These are phyloP conservation scores for Fistulifera solaris DNA, from an alignment of 108 stramenopile species.

Conservation along the genomic window DNA sequence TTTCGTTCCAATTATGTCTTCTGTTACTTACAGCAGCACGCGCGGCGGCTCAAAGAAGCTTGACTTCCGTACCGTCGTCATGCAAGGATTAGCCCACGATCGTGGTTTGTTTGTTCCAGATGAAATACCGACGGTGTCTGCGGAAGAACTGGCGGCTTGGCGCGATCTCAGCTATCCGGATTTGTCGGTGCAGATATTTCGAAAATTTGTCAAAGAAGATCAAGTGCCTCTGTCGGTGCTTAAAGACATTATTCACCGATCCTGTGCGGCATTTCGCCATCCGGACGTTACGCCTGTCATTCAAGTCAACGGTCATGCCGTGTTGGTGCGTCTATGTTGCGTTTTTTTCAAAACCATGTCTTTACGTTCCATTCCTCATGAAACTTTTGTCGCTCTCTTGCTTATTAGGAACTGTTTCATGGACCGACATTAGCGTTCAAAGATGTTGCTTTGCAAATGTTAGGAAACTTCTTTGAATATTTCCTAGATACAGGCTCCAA, in stretches of 20 bases:
- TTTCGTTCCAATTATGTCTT: slow-evolving; percentile 25
- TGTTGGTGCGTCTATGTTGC: slow-evolving; percentile 49
- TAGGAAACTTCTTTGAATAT: slow-evolving; percentile 99
- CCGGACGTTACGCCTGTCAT: slow-evolving; percentile 88
- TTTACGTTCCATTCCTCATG: too few species aligned
- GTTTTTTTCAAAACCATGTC: too few species aligned
- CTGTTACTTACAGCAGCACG: slow-evolving; percentile 86
- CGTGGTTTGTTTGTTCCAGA: slow-evolving; percentile 96
- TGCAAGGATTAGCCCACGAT: slow-evolving; percentile 93
- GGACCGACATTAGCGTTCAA: slow-evolving; percentile 99
- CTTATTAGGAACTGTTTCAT: slow-evolving; percentile 98
- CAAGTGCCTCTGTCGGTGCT: slow-evolving; percentile 83
- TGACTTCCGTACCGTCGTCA: slow-evolving; percentile 87
- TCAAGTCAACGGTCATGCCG: slow-evolving; percentile 60
- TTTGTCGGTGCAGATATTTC: slow-evolving; percentile 83
- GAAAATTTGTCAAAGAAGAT: slow-evolving; percentile 85
- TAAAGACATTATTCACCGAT: slow-evolving; percentile 75
- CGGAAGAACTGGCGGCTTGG: slow-evolving; percentile 75
- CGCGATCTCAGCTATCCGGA: slow-evolving; percentile 64
- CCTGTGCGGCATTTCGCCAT: slow-evolving; percentile 80
- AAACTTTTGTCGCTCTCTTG: not conserved
- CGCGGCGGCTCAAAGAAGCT: slow-evolving; percentile 80
- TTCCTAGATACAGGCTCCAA: slow-evolving; percentile 88
- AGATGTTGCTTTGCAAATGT: slow-evolving; percentile 98
- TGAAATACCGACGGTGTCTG: slow-evolving; percentile 62